Evolutionary conservation across 2,329 filamentous ascomycete genomes (phyloP).

Genomic region (Sclerotinia sclerotiorum): DNA sequence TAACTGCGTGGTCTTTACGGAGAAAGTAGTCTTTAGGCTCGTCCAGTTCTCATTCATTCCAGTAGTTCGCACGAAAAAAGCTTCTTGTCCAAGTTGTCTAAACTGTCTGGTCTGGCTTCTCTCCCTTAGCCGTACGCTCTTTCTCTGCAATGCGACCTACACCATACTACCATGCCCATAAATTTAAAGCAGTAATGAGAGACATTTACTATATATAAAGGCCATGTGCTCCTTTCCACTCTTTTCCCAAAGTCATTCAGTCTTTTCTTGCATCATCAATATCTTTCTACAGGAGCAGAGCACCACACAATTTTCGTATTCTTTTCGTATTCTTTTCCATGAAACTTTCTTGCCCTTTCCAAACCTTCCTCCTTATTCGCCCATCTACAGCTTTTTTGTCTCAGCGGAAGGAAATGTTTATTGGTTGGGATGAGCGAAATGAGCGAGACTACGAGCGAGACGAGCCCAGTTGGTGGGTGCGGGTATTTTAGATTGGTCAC

Average conservation of each 20-base stretch:
- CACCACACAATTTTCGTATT: not conserved
- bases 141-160: conserved; percentile 13
- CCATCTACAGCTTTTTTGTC: not conserved
- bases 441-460: not conserved
- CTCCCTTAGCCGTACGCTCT: not conserved
- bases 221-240: conserved; percentile 11
- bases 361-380: not conserved
- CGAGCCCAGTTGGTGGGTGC: not conserved
- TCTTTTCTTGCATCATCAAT: not conserved
- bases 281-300: not conserved
- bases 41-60: not conserved
- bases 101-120: too few species aligned
- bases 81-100: not conserved
- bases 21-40: not conserved
- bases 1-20: not conserved
- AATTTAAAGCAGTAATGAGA: not conserved
- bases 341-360: conserved; percentile 7
- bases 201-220: conserved; percentile 12
- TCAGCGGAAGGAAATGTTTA: not conserved
- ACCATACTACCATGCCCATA: not conserved
- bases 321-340: not conserved
- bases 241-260: not conserved
- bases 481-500: not conserved
- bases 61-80: not conserved
- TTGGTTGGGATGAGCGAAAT: conserved; percentile 1